Evolutionary conservation across 306 rosid species (phyloP).

Genomic region (Lotus japonicus): DNA sequence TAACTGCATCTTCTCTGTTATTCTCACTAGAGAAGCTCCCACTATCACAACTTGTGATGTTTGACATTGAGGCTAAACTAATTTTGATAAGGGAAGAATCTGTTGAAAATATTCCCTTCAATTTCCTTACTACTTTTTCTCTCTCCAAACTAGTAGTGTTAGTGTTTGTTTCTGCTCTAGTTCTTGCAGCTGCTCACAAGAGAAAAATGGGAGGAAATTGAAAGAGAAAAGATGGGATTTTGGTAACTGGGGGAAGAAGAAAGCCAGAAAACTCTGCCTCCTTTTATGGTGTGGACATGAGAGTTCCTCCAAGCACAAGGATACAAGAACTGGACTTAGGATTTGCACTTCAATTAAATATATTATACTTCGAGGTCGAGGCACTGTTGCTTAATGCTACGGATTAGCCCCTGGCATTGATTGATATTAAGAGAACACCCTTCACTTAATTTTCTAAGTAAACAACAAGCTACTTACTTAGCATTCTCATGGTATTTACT

Average conservation of each 20-base stretch:
- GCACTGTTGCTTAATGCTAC: not conserved
- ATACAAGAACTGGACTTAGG: slow-evolving; percentile 34
- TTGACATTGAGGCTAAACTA: slow-evolving; percentile 43
- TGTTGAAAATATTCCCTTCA: slow-evolving; percentile 2
- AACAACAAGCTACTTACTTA: not conserved
- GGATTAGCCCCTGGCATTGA: slow-evolving; percentile 27
- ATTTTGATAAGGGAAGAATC: not conserved
- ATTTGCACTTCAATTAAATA: slow-evolving; percentile 27
- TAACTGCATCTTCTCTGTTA: slow-evolving; percentile 26
- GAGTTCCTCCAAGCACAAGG: slow-evolving; percentile 30
- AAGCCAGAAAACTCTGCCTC: slow-evolving; percentile 51
- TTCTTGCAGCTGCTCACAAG: not conserved
- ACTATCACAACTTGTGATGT: slow-evolving; percentile 58
- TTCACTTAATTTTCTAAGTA: not conserved
- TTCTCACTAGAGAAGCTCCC: slow-evolving; percentile 59
- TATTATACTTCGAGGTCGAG: not conserved
- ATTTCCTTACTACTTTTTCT: not conserved
- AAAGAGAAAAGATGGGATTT: slow-evolving; percentile 34
- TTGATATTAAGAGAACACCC: not conserved
- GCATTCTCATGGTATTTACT: not conserved
- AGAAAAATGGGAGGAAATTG: not conserved
- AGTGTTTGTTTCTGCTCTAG: not conserved
- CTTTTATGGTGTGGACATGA: slow-evolving; percentile 37
- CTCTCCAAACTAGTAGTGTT: not conserved
- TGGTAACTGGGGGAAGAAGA: slow-evolving; percentile 46